Conservation (phyloP, 2,329 filamentous ascomycete species). For the Myriosclerotinia duriaeana region DNA sequence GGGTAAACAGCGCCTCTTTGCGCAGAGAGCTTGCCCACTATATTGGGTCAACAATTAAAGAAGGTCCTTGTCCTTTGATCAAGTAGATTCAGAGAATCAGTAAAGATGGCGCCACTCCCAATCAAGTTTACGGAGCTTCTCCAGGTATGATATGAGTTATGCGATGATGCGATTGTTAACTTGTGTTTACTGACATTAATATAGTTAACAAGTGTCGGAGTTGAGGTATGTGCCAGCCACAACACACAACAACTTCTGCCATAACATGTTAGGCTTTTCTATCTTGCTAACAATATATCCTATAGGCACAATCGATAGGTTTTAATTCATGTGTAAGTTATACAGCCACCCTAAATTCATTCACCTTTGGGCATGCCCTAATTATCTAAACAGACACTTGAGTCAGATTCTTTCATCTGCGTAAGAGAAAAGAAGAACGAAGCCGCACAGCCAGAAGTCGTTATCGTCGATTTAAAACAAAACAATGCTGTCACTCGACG, state of each 20-base stretch:
- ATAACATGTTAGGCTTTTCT: slow-evolving; percentile 29
- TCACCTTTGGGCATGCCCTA: slow-evolving; percentile 19
- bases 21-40: slow-evolving; percentile 22
- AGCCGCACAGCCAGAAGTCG: slow-evolving; percentile 82
- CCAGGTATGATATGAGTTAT: slow-evolving; percentile 78
- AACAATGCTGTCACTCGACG: slow-evolving; percentile 91
- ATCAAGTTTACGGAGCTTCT: slow-evolving; percentile 93
- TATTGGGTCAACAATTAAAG: slow-evolving; percentile 23
- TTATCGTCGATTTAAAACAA: slow-evolving; percentile 98
- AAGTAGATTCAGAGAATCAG: slow-evolving; percentile 26
- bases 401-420: slow-evolving; percentile 96
- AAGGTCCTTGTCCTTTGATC: slow-evolving; percentile 33
- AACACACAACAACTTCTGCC: slow-evolving; percentile 24
- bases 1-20: slow-evolving; percentile 21
- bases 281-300: slow-evolving; percentile 38
- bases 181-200: slow-evolving; percentile 33
- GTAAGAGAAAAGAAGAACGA: slow-evolving; percentile 91
- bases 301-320: slow-evolving; percentile 69
- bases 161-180: slow-evolving; percentile 69
- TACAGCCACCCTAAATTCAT: slow-evolving; percentile 24
- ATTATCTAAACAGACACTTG: slow-evolving; percentile 70
- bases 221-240: slow-evolving; percentile 48
- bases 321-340: slow-evolving; percentile 81
- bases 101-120: slow-evolving; percentile 57
- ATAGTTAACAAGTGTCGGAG: slow-evolving; percentile 53